Conservation (phyloP, 2,329 filamentous ascomycete genomes). For the Coniochaeta sp. region DNA sequence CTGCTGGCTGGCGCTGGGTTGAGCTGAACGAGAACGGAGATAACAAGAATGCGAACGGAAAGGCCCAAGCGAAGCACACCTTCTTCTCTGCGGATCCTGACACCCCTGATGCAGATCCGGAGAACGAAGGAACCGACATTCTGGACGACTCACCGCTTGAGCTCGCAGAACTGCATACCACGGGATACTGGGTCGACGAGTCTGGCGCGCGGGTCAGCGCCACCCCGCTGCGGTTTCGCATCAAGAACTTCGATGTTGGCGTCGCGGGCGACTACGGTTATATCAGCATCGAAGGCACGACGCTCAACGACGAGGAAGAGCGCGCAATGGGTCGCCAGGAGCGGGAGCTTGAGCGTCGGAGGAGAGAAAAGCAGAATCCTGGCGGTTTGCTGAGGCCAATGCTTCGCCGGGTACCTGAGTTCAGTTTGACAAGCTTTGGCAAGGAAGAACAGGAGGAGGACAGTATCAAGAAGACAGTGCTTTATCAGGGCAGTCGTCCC, state of each 20-base stretch:
- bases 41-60: constrained; percentile 1
- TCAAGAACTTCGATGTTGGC: constrained; percentile 78
- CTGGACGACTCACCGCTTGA: constrained; percentile 38
- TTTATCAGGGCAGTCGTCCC: constrained; percentile 24
- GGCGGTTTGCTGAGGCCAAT: constrained; percentile 18
- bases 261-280: constrained; percentile 70
- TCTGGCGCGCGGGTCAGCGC: constrained; percentile 63
- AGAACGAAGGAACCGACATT: constrained; percentile 20
- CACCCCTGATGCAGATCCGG: constrained; percentile 9
- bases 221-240: constrained; percentile 60
- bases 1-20: constrained; percentile 73
- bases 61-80: constrained; percentile 11
- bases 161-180: constrained; percentile 44
- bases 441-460: constrained; percentile 38
- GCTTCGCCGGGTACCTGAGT: constrained; percentile 37
- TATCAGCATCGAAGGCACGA: constrained; percentile 80
- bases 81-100: constrained; percentile 27
- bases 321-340: constrained; percentile 48
- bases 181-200: constrained; percentile 69
- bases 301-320: constrained; percentile 65
- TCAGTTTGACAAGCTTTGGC: constrained; percentile 49
- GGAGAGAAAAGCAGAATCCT: constrained; percentile 26
- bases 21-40: constrained; percentile 31
- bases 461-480: constrained; percentile 20
- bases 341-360: constrained; percentile 27